Percentiles rank a stretch among this genome's conserved stretches.
Conservation (phyloP, 257 asterid species). For the Nicotiana obtusifolia region DNA sequence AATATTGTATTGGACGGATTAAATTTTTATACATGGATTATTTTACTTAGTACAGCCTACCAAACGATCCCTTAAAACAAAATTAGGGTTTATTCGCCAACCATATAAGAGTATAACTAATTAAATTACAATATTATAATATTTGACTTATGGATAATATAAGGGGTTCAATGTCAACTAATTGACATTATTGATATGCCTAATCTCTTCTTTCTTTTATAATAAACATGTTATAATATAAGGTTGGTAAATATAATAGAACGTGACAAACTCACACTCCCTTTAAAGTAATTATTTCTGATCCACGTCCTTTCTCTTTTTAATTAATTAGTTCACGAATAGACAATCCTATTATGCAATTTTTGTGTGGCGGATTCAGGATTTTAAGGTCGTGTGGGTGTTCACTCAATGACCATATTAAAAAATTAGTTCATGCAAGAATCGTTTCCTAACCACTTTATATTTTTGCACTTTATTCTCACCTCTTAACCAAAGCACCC, state of each 20-base stretch:
- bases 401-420: no score
- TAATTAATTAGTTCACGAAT: background rate
- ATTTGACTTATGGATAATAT: background rate
- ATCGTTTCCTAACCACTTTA: no score
- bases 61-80: background rate
- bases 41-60: no score
- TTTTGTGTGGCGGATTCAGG: no score
- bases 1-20: no score
- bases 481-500: no score
- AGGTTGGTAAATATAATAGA: background rate
- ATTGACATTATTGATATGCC: slow-evolving; percentile 1
- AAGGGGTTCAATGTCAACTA: background rate
- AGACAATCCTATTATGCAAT: background rate
- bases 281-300: background rate
- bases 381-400: no score
- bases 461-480: no score
- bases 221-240: background rate
- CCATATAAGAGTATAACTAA: background rate
- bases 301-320: background rate
- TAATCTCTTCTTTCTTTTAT: background rate
- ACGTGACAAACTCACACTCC: background rate
- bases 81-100: background rate
- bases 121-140: background rate
- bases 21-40: no score
- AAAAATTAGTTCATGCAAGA: no score